Evolutionary conservation across 768 basidiomycete genomes (phyloP), one percentile per base, ranked within the genome.

Genomic region (Lactifluus subvellereus): DNA sequence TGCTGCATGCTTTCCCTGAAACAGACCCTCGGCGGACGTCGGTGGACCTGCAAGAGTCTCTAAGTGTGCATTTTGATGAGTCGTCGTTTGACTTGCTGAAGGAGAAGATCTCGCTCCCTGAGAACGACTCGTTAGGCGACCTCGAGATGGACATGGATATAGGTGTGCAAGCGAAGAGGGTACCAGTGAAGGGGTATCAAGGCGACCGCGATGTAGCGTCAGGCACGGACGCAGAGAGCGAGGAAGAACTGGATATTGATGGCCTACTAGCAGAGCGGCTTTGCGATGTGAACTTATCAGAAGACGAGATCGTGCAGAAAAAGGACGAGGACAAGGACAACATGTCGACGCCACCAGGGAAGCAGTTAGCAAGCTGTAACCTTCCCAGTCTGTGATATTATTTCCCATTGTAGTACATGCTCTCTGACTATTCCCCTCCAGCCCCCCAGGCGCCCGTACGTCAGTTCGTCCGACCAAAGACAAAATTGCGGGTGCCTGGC

Each of bases 51-150:
- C 67, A 68, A 45, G 49, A 33, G 32, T 53, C 58, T 1, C 37
- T 68, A 35, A 59, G 56, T 30, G 61, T 66, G 45, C 67, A 68
- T n/a, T 60, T 68, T 58, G 58, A 47, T 14, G 67, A 66, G 13
- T 47, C 65, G 18, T 68, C 67, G 18, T 68, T 68, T 35, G 67
- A 68, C n/a, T 9, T 68, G 49, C 45, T 68, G 35, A 66, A 68
- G 54, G 67, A 66, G 30, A 62, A 60, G 22, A 68, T 68, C 22
- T 57, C 45, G 11, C 45, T 67, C 14, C 54, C 59, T 7, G 67
- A 66, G 33, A 55, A 63, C 1, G 67, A 68, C 50, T 62, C 65
- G 18, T 47, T 65, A 27, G 63, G 62, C 30, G 59, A 55, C 50
- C 55, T 67, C 35, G 65, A 68, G 32, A 47, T 62, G 48, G 57